Base-by-base conservation (phyloP, 768 basidiomycete genomes). In the Clitopilus passeckerianus region DNA sequence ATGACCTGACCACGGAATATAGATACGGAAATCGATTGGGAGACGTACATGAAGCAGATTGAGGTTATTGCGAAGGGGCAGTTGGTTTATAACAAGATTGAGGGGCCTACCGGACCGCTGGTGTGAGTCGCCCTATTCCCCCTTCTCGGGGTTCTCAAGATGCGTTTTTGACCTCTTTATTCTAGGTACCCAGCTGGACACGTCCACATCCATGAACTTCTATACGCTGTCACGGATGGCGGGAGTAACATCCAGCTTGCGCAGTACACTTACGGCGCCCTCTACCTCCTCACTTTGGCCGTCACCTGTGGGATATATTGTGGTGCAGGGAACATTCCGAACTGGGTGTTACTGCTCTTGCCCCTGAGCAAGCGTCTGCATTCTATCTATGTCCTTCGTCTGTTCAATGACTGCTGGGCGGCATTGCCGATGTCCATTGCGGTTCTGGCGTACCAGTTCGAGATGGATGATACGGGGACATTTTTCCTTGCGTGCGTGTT, bases 21-120 rank as follows among this genome's bases (percentile, higher is more conserved):
- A 98, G 96, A 95, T 75, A 98, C 97, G 10, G 95, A 99, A 74
- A 99, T 99, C 66, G 97, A 99, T 74, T 98, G 93, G 87, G 83
- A 88, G 67, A 98, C 97, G 0, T 99, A 99, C 69, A 93, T 98
- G 86, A 76, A 88, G 56, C 97, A 98, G 57, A 82, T 91, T 0
- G 80, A 87, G 58, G 70, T 89, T 43, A 94, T 91, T 74, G 66
- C 91, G 53, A 82, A 84, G 57, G 95, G 95, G 34, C 89, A 95
- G 70, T 79, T 87, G 53, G 84, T 95, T 67, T 99, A 99, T 69
- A 79, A 84, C 12, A 72, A 77, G 60, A 89, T 99, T 54, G 77
- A 83, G 58, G 97, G 97, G 0, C 95, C 94, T 1, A 97, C 94
- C 6, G 97, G 97, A 15, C 93, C 91, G 8, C 76, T 96, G 8